Evolutionary conservation across 2,329 filamentous ascomycete species (phyloP).

Genomic region (Hyphodiscus sp.): DNA sequence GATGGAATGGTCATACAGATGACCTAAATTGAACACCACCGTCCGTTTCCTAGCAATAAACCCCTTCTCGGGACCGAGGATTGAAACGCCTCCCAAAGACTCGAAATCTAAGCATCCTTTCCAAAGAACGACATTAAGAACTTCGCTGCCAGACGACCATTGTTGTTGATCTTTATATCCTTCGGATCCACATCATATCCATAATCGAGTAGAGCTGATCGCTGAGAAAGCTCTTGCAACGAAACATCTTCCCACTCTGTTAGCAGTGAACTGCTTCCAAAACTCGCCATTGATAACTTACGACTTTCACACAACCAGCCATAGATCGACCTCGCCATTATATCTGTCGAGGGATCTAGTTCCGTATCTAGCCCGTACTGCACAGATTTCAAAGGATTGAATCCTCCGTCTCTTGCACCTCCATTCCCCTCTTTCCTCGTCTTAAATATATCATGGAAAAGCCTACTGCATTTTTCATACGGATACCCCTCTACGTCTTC

Average conservation of each 20-base stretch:
- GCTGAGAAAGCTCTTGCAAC: conserved; percentile 11
- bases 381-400: conserved; percentile 18
- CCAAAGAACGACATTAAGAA: conserved; percentile 21
- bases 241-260: conserved; percentile 10
- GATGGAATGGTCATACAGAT: no score
- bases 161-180: conserved; percentile 16
- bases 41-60: no score
- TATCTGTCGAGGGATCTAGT: conserved; percentile 13
- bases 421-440: conserved; percentile 13
- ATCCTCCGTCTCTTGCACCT: conserved; percentile 12
- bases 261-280: not conserved
- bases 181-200: conserved; percentile 7
- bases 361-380: conserved; percentile 1
- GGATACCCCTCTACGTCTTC: conserved; percentile 15
- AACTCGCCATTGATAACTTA: conserved; percentile 6
- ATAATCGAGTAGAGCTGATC: conserved; percentile 6
- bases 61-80: no score
- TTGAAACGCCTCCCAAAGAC: no score
- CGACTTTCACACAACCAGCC: conserved; percentile 11
- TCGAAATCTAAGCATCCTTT: not conserved
- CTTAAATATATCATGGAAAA: conserved; percentile 24
- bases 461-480: conserved; percentile 14
- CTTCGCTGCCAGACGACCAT: conserved; percentile 16
- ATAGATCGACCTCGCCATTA: conserved; percentile 15
- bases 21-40: no score